A percentile compares a stretch with the other conserved stretches of the same genome.
phyloP scores from a whole-genome alignment of 139 green algal genomes.

The Gonium pectorale region DNA sequence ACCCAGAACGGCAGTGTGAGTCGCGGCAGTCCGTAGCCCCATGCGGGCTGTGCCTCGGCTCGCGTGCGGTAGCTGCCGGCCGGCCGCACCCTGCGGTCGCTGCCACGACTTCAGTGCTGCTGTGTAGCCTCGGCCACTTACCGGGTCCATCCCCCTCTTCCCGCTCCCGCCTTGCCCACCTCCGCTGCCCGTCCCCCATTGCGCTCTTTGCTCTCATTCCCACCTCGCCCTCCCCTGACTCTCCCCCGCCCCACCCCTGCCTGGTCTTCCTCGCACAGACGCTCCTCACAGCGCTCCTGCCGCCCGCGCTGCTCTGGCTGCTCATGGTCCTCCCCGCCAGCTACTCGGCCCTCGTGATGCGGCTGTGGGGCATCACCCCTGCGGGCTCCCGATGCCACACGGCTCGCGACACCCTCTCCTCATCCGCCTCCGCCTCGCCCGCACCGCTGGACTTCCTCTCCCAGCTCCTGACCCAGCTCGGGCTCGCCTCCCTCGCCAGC shows the following conservation, averaged over 20 bases:
- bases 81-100: neutral
- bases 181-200: neutral
- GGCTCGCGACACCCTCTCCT: too few species aligned
- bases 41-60: too few species aligned
- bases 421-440: too few species aligned
- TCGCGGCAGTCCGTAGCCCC: too few species aligned
- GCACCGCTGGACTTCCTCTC: too few species aligned
- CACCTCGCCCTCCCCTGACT: neutral
- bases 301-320: conserved; percentile 29
- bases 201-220: neutral
- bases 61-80: too few species aligned
- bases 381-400: too few species aligned
- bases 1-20: neutral
- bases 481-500: too few species aligned
- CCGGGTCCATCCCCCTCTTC: too few species aligned
- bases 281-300: conserved; percentile 13
- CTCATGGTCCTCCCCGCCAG: conserved; percentile 16
- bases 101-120: neutral
- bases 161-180: neutral
- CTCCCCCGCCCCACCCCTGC: neutral
- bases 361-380: neutral
- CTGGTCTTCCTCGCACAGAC: neutral
- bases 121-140: neutral
- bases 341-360: neutral
- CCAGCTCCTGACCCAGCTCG: too few species aligned